Base-by-base conservation (phyloP, 495 filamentous ascomycete genomes). In the Lasiosphaeria miniovina region DNA sequence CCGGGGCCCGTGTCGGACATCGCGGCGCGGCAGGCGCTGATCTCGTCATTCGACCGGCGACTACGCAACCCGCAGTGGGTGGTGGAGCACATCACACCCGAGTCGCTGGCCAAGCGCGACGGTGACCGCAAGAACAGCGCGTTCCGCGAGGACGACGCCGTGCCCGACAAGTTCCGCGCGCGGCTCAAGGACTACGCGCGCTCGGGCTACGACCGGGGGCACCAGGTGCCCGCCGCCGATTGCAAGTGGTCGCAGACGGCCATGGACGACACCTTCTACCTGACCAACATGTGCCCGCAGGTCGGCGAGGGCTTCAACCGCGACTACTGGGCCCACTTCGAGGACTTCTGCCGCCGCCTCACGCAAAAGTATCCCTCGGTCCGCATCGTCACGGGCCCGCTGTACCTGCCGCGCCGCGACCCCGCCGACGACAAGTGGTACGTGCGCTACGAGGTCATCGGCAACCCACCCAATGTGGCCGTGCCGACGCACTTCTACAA, bases 401-500 rank as follows among this genome's bases (percentile, higher is more conserved):
- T 98, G 55, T 98, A 98, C 68, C 85, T 98, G 15, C 94, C 94
- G 1, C 84, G 86, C 65, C 79, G 84, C 15, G 90, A 93, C 54
- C 76, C 85, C 6, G 64, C 73, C 6, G 94, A 98, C 73, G 89
- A 89, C 41, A 98, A 96, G 77, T 98, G 91, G 90, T 84, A 92
- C 60, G 92, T 98, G 48, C 86, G 80, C 40, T 98, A 98, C 77
- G 94, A 98, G 78, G 90, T 98, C n/a, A 94, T 98, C 57, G 94
- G 94, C 4, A 86, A 82, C 67, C 94, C 95, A 55, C 95, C 94
- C 3, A 97, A 91, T 68, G 86, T 98, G 17, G 91, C 95, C 7
- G 94, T 98, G 58, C 94, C 94, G 8, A 98, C 94, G 32, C 94
- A 98, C 71, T 98, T 98, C 79, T 98, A 94, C 79, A 98, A 98